phyloP scores from a whole-genome alignment of 2,329 filamentous ascomycete species.

The Coniella vitis region DNA sequence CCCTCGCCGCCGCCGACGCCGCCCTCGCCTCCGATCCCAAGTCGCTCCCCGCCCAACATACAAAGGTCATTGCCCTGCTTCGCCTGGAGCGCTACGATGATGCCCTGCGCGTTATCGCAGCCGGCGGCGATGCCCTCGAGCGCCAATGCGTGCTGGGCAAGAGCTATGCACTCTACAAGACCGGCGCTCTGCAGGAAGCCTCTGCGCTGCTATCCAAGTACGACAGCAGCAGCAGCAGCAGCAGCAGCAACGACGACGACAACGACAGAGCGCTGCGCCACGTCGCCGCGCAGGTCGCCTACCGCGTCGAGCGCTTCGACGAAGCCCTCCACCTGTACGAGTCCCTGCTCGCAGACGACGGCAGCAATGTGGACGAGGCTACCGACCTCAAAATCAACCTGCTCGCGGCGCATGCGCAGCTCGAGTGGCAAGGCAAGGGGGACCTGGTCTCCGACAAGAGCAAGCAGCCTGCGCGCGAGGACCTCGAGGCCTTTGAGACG shows the following conservation, averaged over 20 bases:
- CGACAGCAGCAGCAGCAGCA: background rate
- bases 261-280: slow-evolving; percentile 36
- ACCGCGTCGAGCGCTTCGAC: slow-evolving; percentile 67
- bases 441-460: slow-evolving; percentile 43
- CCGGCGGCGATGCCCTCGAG: slow-evolving; percentile 54
- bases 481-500: slow-evolving; percentile 71
- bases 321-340: slow-evolving; percentile 59
- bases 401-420: slow-evolving; percentile 64
- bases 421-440: slow-evolving; percentile 59
- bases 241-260: background rate
- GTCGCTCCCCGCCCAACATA: slow-evolving; percentile 52
- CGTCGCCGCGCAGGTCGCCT: slow-evolving; percentile 60
- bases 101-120: slow-evolving; percentile 61
- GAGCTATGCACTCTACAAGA: slow-evolving; percentile 80
- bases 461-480: slow-evolving; percentile 50
- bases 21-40: slow-evolving; percentile 54
- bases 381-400: slow-evolving; percentile 72
- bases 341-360: slow-evolving; percentile 41
- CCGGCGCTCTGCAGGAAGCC: slow-evolving; percentile 61
- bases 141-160: slow-evolving; percentile 59
- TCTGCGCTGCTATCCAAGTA: slow-evolving; percentile 33
- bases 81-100: slow-evolving; percentile 80
- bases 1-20: slow-evolving; percentile 57
- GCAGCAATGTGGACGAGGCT: slow-evolving; percentile 50
- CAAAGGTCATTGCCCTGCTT: slow-evolving; percentile 66